phyloP scores from a whole-genome alignment of 179 eudicot species.

The Beta macrorhiza region DNA sequence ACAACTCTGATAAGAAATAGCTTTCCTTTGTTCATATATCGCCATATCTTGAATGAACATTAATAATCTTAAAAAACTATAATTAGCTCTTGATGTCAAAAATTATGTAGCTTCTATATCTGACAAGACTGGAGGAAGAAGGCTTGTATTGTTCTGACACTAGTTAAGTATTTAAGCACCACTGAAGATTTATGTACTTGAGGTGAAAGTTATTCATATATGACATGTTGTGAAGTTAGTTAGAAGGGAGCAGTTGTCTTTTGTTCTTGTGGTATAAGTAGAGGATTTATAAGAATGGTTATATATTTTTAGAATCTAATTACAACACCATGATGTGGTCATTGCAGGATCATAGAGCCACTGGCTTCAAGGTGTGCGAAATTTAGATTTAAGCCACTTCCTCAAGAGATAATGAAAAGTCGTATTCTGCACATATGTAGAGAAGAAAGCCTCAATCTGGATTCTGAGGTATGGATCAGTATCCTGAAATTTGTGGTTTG shows the following conservation, averaged over 20 bases:
- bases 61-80: background rate
- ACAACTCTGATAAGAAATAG: background rate
- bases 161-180: background rate
- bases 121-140: background rate
- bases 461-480: constrained; percentile 57
- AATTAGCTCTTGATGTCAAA: background rate
- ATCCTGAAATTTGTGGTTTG: constrained; percentile 5
- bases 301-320: background rate
- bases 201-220: background rate
- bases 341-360: constrained; percentile 79
- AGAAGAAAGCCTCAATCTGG: constrained; percentile 81
- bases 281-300: background rate
- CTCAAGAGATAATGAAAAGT: constrained; percentile 72
- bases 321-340: constrained; percentile 14
- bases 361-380: constrained; percentile 97
- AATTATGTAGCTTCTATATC: background rate
- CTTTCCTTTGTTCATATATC: background rate
- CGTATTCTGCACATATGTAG: constrained; percentile 74
- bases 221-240: background rate
- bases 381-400: constrained; percentile 88
- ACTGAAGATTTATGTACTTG: background rate
- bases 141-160: background rate
- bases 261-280: background rate
- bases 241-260: background rate
- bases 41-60: background rate